Base-by-base conservation (phyloP, 768 basidiomycete species). In the Mycena crocata region DNA sequence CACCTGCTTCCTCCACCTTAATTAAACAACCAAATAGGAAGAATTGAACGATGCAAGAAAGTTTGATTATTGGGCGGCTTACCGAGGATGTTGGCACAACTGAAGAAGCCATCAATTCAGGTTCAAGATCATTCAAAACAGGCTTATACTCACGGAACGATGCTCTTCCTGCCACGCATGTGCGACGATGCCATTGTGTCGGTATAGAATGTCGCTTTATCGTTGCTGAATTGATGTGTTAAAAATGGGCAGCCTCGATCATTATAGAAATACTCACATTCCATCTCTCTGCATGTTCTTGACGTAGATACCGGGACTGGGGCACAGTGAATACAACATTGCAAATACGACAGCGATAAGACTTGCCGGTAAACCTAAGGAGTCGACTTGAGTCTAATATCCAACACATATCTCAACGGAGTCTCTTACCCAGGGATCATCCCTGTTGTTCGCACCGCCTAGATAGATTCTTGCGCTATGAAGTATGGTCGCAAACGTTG, bases 241-340 rank as follows among this genome's bases (percentile, higher is more conserved):
- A 66, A 39, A 21, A 40, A 42, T 23, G 34, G 2, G 15, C 21
- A 21, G 46, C 1, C 2, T 10, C n/a, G 14, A 17, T 19, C 31
- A n/a, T n/a, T n/a, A 73, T 26, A 2, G 8, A 40, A 34, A 8
- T 17, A 15, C 88, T 68, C 76, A 90, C 89, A 90, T 79, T 73
- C 89, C 89, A 71, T 90, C 85, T 6, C 80, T 80, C 75, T 90
- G 89, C 90, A 92, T 92, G 76, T 92, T 92, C 76, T 79, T 86
- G 57, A 89, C 88, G 65, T 84, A 90, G 72, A 91, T 90, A 71
- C 90, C 90, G 48, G 89, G 89, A 42, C 89, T 87, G 58, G 19
- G 51, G 17, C n/a, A 46, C 28, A 12, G 48, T 54, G 48, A 54
- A 17, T 40, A 24, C 15, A 40, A 50, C 1, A 6, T n/a, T 1